phyloP scores from a whole-genome alignment of 495 filamentous ascomycete genomes.

The Xylona heveae region DNA sequence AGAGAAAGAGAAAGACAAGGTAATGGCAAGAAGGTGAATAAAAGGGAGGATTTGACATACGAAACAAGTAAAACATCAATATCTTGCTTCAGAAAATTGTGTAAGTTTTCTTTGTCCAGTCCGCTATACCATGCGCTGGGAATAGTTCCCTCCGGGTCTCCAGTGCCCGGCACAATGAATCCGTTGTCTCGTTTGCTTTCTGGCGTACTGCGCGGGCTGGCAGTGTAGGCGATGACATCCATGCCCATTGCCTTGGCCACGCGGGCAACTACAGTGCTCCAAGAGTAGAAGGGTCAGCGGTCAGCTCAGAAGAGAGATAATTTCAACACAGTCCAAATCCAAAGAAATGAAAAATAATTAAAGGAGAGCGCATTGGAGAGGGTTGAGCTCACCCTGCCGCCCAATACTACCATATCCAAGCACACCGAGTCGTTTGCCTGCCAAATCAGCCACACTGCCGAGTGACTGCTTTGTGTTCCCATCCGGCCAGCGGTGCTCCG shows the following conservation, averaged over 20 bases:
- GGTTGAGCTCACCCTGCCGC: background rate
- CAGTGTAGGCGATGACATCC: slow-evolving; percentile 66
- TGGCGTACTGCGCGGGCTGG: slow-evolving; percentile 30
- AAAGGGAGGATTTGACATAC: no score
- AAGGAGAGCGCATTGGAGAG: no score
- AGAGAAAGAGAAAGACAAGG: no score
- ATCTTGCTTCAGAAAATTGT: slow-evolving; percentile 42
- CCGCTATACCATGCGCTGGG: slow-evolving; percentile 59
- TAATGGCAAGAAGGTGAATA: no score
- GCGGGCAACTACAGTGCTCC: slow-evolving; percentile 29
- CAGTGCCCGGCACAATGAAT: slow-evolving; percentile 54
- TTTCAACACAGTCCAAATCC: slow-evolving; percentile 16
- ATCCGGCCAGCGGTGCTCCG: no score
- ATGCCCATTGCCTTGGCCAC: slow-evolving; percentile 55
- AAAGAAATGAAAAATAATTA: no score
- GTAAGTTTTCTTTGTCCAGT: slow-evolving; percentile 30
- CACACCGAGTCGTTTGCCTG: background rate
- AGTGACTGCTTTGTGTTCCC: no score
- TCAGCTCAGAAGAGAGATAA: slow-evolving; percentile 1
- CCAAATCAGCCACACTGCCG: slow-evolving; percentile 16
- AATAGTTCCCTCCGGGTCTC: slow-evolving; percentile 52
- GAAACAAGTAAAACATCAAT: slow-evolving; percentile 59
- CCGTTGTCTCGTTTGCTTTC: slow-evolving; percentile 28
- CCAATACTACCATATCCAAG: background rate
- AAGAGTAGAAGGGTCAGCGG: slow-evolving; percentile 8